Evolutionary conservation across 306 rosid species (phyloP).

Genomic region (Castanea sativa): DNA sequence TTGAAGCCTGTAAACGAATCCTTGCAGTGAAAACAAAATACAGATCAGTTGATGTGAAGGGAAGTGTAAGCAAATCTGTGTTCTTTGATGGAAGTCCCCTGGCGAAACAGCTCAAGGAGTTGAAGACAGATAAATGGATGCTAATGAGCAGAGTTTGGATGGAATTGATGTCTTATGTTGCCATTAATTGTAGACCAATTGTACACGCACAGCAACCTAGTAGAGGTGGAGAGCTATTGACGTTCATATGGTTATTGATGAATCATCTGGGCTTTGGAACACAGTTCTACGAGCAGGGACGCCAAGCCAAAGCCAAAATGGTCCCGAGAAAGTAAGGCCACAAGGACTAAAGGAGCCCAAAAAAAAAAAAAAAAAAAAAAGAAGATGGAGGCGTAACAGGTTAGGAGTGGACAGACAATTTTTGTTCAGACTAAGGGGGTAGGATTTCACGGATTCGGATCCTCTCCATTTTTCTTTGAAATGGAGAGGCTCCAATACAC

Average conservation of each 20-base stretch:
- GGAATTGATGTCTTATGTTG: constrained; percentile 23
- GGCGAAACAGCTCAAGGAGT: not conserved
- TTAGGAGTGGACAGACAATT: no score
- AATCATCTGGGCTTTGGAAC: constrained; percentile 20
- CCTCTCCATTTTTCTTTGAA: no score
- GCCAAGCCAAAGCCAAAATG: no score
- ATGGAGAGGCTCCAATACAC: no score
- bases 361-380: no score
- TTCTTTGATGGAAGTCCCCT: constrained; percentile 21
- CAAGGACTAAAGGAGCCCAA: no score
- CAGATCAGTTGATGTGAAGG: constrained; percentile 22
- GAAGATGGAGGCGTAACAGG: no score
- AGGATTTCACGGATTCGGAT: no score
- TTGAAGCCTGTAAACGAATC: not conserved
- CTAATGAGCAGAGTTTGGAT: constrained; percentile 28
- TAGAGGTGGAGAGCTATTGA: constrained; percentile 32
- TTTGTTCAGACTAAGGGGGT: no score
- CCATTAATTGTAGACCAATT: constrained; percentile 21
- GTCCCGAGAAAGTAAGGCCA: no score
- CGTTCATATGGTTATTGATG: constrained; percentile 33
- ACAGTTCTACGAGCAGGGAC: not conserved
- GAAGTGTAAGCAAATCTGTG: constrained; percentile 24
- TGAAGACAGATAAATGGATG: constrained; percentile 6
- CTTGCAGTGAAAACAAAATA: not conserved
- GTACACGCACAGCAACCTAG: constrained; percentile 33